phyloP scores from a whole-genome alignment of 2,329 filamentous ascomycete species.

The Venturia oleaginea region DNA sequence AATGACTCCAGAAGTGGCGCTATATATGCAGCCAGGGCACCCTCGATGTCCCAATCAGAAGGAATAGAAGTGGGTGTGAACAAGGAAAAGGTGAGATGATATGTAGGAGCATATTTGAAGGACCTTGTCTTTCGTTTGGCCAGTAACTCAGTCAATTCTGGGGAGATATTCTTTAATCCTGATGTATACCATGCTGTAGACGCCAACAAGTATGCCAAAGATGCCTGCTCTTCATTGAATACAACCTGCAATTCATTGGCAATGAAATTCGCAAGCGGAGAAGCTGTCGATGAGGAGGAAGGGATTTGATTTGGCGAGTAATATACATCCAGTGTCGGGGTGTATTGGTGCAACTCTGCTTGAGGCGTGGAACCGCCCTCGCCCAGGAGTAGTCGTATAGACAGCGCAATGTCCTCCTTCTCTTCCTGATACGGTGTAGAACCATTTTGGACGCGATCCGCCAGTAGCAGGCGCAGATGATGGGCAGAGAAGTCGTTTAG shows the following conservation, averaged over 20 bases:
- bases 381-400: slow-evolving; percentile 60
- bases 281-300: slow-evolving; percentile 58
- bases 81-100: slow-evolving; percentile 91
- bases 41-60: slow-evolving; percentile 84
- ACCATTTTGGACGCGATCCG: slow-evolving; percentile 26
- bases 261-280: slow-evolving; percentile 65
- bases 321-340: slow-evolving; percentile 64
- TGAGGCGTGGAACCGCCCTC: slow-evolving; percentile 43
- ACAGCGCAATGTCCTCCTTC: slow-evolving; percentile 51
- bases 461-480: slow-evolving; percentile 63
- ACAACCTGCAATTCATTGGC: slow-evolving; percentile 67
- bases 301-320: slow-evolving; percentile 64
- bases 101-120: slow-evolving; percentile 85
- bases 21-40: slow-evolving; percentile 72
- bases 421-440: slow-evolving; percentile 19
- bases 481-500: slow-evolving; percentile 80
- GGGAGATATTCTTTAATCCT: slow-evolving; percentile 44
- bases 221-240: slow-evolving; percentile 82
- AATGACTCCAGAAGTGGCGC: slow-evolving; percentile 71
- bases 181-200: slow-evolving; percentile 39
- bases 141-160: slow-evolving; percentile 43
- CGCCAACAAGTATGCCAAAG: slow-evolving; percentile 47
- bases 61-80: slow-evolving; percentile 73
- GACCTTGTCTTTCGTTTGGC: slow-evolving; percentile 67
- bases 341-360: slow-evolving; percentile 59